phyloP scores from a whole-genome alignment of 768 basidiomycete genomes.

The Phylloporus arenicola region DNA sequence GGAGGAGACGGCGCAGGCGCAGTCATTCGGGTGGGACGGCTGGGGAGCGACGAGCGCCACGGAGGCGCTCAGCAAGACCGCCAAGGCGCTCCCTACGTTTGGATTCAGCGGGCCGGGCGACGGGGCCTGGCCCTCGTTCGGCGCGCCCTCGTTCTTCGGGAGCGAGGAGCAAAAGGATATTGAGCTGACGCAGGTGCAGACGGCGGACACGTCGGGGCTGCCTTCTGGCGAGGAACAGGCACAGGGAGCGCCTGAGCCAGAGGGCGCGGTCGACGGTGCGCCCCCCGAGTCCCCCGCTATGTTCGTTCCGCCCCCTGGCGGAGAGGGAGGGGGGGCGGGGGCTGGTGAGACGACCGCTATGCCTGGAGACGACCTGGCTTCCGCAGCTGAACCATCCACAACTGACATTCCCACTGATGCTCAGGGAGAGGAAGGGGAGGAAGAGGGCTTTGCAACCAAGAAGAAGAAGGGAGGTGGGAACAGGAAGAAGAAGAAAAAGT shows the following conservation, averaged over 20 bases:
- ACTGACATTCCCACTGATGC: background rate
- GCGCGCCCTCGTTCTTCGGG: background rate
- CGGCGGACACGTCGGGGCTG: background rate
- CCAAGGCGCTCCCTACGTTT: background rate
- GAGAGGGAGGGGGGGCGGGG: background rate
- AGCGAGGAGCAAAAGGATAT: background rate
- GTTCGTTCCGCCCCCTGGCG: background rate
- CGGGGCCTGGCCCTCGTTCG: background rate
- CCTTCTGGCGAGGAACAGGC: background rate
- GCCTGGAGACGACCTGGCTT: background rate
- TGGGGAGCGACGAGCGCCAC: background rate
- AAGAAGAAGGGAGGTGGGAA: background rate
- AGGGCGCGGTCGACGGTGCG: background rate
- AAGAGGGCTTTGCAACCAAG: background rate
- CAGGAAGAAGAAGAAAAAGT: constrained; percentile 11
- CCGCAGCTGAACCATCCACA: background rate
- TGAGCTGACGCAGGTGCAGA: background rate
- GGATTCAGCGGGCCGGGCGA: background rate
- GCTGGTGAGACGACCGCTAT: background rate
- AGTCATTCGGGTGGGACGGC: background rate
- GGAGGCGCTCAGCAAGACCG: background rate
- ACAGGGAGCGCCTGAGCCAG: background rate
- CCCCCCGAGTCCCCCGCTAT: background rate
- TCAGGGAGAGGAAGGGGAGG: background rate
- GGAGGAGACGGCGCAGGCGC: background rate